These are phyloP conservation scores for Catharanthus roseus DNA, from an alignment of 257 asterid genomes.

Conservation along the genomic window DNA sequence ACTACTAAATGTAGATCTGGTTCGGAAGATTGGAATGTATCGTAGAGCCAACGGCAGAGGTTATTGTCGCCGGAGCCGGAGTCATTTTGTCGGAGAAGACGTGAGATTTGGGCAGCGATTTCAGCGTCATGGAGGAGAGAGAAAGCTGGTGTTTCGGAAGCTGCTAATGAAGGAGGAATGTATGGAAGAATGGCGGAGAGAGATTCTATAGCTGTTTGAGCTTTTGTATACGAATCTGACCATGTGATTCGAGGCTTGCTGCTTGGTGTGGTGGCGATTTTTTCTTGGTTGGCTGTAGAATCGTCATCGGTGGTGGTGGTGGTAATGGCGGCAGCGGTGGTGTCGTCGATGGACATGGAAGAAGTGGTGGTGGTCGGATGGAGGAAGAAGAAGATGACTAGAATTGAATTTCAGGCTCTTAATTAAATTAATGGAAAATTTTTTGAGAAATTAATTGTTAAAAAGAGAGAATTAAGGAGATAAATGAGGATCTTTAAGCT, in stretches of 20 bases:
- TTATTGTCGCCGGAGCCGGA: conserved; percentile 76
- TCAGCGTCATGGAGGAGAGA: conserved; percentile 60
- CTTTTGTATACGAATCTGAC: conserved; percentile 70
- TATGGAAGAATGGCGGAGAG: conserved; percentile 55
- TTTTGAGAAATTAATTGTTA: not conserved
- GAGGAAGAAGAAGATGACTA: not conserved
- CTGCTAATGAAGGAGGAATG: conserved; percentile 41
- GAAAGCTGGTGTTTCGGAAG: conserved; percentile 63
- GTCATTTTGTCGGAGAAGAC: conserved; percentile 63
- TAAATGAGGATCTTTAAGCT: conserved; percentile 26
- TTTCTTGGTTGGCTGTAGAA: conserved; percentile 4
- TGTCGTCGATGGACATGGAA: conserved; percentile 10
- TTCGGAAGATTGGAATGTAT: conserved; percentile 72
- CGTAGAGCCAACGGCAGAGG: conserved; percentile 96
- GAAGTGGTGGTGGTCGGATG: not conserved
- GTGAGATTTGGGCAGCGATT: conserved; percentile 45
- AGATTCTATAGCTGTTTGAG: conserved; percentile 47
- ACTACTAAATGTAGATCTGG: conserved; percentile 76
- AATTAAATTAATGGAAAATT: too few species aligned
- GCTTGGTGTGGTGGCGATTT: conserved; percentile 1
- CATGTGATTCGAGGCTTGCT: conserved; percentile 49
- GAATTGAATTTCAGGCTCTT: not conserved
- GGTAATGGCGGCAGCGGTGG: not conserved
- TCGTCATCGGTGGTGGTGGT: not conserved
- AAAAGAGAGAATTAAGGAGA: conserved; percentile 23